phyloP scores from a whole-genome alignment of 2,329 filamentous ascomycete species.

The Nothopassalora personata region DNA sequence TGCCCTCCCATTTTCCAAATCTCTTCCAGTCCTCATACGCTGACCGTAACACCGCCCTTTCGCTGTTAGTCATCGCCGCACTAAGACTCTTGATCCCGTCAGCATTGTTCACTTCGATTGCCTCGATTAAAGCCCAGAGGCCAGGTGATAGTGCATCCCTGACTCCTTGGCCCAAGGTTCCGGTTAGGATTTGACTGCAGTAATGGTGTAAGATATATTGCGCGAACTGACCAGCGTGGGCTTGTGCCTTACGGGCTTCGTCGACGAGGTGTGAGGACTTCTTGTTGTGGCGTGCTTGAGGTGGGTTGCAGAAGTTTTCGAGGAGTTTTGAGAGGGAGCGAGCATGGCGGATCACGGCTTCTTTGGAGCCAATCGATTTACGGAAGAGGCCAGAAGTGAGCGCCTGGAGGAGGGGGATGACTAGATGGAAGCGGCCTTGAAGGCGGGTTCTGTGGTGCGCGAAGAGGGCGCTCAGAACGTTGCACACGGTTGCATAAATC shows the following conservation, averaged over 20 bases:
- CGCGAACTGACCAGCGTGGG: constrained; percentile 53
- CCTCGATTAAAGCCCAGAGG: constrained; percentile 49
- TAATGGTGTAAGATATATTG: constrained; percentile 55
- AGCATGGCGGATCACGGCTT: constrained; percentile 39
- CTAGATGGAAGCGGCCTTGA: constrained; percentile 55
- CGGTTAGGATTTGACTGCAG: constrained; percentile 47
- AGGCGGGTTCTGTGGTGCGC: constrained; percentile 54
- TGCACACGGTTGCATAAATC: constrained; percentile 52
- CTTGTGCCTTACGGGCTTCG: constrained; percentile 54
- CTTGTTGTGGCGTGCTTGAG: constrained; percentile 39
- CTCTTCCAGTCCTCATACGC: constrained; percentile 48
- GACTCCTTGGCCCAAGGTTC: constrained; percentile 46
- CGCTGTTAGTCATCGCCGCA: constrained; percentile 47
- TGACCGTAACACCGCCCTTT: constrained; percentile 49
- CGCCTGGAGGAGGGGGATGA: constrained; percentile 51
- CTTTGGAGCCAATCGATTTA: constrained; percentile 19
- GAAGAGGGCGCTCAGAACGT: constrained; percentile 49
- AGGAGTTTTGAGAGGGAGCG: constrained; percentile 51
- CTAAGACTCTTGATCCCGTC: constrained; percentile 49
- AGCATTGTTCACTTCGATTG: constrained; percentile 40
- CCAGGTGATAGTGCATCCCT: constrained; percentile 50
- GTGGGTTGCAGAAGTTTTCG: constrained; percentile 57
- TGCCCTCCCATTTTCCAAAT: constrained; percentile 32
- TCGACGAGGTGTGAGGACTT: constrained; percentile 47
- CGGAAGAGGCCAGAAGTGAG: constrained; percentile 54